Evolutionary conservation across 169 alveolate genomes (phyloP), one percentile per base, ranked within the genome.

Genomic region (Cryptosporidium ubiquitum): DNA sequence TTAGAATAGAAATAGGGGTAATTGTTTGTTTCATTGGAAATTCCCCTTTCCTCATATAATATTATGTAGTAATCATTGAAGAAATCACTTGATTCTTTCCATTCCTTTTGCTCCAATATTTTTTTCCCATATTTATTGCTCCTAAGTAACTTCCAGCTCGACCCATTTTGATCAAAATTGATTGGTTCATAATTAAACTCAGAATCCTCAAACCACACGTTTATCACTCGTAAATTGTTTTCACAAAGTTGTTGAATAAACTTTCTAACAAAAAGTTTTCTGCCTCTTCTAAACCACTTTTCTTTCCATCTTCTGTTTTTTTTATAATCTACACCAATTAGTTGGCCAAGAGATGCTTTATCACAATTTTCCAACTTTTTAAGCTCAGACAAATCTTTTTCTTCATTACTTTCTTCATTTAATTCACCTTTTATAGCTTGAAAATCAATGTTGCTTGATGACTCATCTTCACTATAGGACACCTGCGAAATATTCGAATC

Each of bases 261-360:
- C 51, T 79, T 79, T 37, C 89, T 61, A 49, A 79, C 75, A 61
- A 61, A 79, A 0, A 79, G 61, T 64, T 26, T 79, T 35, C 66
- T 58, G 7, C 89, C 89, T 61, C 68, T 79, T 39, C 75, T 79
- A 79, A 79, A 79, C 89, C 89, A 79, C n/a, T 79, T 79, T 14
- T 79, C 89, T 26, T 35, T 79, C 89, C 89, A 79, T 79, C 89
- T 79, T 14, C 55, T 60, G 23, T 79, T 58, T 31, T 79, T 44
- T 31, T 3, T 79, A 61, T 79, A 79, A 58, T 79, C 68, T n/a
- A 79, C 31, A 5, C 89, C 89, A 7, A 29, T 60, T 42, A 79
- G 42, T 26, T 79, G 89, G 10, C 89, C 89, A 18, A 79, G 49
- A 6, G 89, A 79, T 16, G 89, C 75, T 23, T 20, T 79, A 7